Base-by-base conservation (phyloP, 345 rosid genomes). In the Salix caprea region DNA sequence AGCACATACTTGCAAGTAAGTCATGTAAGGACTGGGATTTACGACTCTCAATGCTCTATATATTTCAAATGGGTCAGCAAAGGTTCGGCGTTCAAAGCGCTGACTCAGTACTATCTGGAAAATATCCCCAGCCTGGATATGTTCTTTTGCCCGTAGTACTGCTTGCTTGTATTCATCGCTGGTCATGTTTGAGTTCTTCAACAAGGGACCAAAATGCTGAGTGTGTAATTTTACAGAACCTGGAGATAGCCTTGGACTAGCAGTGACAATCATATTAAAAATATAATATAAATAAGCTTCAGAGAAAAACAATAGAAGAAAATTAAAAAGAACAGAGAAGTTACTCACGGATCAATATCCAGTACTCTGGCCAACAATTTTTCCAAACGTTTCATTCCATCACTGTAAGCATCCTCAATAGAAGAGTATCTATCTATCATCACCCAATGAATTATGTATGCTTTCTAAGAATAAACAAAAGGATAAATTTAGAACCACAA, bases 11-110 rank as follows among this genome's bases (percentile, higher is more conserved):
- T 95, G 98, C 78, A 93, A 80, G 82, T 93, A 93, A 16, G 91
- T 77, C 99, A 95, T 95, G 65, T 91, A 93, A 28, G 96, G 98
- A 85, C 98, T 95, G 11, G 99, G 98, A 85, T 95, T 95, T 65
- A 93, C 96, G 68, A 91, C 80, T 84, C 97, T 87, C 71, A 95
- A 74, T 61, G 99, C 97, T 78, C 99, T 88, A 70, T 93, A 95
- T 37, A 95, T 84, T 86, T 93, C 93, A 76, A 95, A 93, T 2
- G 98, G 98, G 73, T 93, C 94, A 15, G 98, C 97, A 82, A 88
- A 93, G 39, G 99, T 95, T 70, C 90, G 82, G 18, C 97, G 85
- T 75, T 95, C 98, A 79, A 95, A 95, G 58, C 98, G 88, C 60
- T 95, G 99, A 73, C 98, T 95, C 65, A 91, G 72, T 52, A 93